These are phyloP conservation scores for Hyphopichia wangnamkhiaoensis DNA, from an alignment of 1,139 yeast genomes.

Conservation along the genomic window DNA sequence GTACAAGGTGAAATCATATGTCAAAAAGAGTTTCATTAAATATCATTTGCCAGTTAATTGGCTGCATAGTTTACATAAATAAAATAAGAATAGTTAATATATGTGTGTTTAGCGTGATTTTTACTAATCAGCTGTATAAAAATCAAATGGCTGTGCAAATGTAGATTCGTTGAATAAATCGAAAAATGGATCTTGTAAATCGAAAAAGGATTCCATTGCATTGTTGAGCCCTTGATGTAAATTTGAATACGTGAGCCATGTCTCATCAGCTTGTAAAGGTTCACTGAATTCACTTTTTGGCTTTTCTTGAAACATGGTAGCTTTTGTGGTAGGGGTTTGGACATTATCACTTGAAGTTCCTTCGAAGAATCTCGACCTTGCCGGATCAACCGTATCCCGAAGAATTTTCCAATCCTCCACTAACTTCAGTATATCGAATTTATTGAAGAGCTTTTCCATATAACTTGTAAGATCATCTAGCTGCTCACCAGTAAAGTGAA, in stretches of 20 bases:
- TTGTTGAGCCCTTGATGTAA: conserved; percentile 1
- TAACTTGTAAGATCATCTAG: conserved; percentile 1
- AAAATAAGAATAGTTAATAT: no score
- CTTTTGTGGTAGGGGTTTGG: no score
- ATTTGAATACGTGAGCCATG: conserved; percentile 15
- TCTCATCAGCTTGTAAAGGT: conserved; percentile 4
- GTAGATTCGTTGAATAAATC: conserved; percentile 12
- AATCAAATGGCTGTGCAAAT: conserved; percentile 8
- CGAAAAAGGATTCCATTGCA: conserved; percentile 12
- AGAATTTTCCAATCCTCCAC: conserved; percentile 1
- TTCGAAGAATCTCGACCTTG: conserved; percentile 1
- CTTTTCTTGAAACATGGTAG: not conserved
- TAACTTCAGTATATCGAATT: conserved; percentile 1
- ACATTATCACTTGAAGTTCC: not conserved
- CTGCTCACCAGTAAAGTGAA: not conserved
- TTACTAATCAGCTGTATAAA: conserved; percentile 5
- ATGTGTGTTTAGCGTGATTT: not conserved
- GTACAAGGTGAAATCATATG: conserved; percentile 20
- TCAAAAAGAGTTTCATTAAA: conserved; percentile 6
- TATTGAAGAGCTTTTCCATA: not conserved
- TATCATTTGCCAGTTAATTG: not conserved
- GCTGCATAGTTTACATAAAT: no score
- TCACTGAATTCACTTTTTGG: not conserved
- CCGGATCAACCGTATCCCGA: conserved; percentile 1
- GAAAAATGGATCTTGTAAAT: conserved; percentile 13